phyloP scores from a whole-genome alignment of 306 rosid genomes.

The Cucurbita ficifolia region DNA sequence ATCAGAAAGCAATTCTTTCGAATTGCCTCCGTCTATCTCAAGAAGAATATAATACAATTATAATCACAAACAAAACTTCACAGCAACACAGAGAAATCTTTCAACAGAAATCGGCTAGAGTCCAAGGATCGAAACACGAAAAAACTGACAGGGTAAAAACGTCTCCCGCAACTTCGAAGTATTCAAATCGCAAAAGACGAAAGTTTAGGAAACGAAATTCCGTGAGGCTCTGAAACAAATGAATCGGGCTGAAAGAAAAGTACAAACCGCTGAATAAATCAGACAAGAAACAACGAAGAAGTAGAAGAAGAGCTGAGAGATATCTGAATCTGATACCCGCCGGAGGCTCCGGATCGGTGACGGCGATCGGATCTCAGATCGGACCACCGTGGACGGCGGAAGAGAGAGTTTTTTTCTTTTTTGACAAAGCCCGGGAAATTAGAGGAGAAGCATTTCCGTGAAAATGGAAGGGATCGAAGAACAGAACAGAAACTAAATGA shows the following conservation, averaged over 20 bases:
- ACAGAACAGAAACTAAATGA: not conserved
- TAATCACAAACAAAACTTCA: not conserved
- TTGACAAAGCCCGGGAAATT: constrained; percentile 4
- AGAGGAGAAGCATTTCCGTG: not conserved
- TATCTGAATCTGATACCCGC: not conserved
- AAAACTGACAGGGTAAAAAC: not conserved
- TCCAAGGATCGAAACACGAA: not conserved
- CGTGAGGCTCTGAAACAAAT: not conserved
- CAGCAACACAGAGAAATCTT: not conserved
- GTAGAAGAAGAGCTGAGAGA: not conserved
- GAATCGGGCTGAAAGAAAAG: not conserved
- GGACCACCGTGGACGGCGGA: not conserved
- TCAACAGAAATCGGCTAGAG: not conserved
- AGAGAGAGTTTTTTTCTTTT: not conserved
- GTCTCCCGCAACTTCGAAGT: not conserved
- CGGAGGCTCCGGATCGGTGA: constrained; percentile 5
- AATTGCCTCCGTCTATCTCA: constrained; percentile 1
- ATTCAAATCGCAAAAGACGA: not conserved
- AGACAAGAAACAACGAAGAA: not conserved
- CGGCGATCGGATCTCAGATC: constrained; percentile 19
- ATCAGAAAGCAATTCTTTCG: constrained; percentile 1
- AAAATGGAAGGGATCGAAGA: not conserved
- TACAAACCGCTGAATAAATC: not conserved
- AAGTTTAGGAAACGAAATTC: not conserved
- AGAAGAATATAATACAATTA: not conserved